Percentiles rank a stretch among this genome's conserved stretches.
Evolutionary conservation across 2,329 filamentous ascomycete species (phyloP).

Genomic region (Apiospora kogelbergensis): DNA sequence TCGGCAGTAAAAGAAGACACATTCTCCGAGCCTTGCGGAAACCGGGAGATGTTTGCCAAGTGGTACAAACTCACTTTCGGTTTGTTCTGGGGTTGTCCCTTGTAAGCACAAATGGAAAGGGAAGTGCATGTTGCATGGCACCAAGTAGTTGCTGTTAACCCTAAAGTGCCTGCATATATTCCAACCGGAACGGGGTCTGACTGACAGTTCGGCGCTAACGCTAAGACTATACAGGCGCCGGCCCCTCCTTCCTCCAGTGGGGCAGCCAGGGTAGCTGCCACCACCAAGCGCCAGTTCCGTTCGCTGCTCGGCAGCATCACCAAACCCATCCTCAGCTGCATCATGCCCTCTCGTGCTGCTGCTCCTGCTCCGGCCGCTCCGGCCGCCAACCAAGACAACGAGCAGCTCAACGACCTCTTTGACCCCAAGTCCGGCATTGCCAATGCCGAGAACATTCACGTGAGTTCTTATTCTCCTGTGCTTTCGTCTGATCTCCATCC

Average conservation of each 20-base stretch:
- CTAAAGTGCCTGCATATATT: background rate
- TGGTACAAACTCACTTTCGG: background rate
- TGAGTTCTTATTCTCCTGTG: background rate
- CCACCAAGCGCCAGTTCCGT: background rate
- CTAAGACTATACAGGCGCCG: background rate
- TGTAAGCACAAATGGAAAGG: background rate
- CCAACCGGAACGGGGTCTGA: background rate
- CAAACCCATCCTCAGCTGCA: background rate
- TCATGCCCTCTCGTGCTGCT: background rate
- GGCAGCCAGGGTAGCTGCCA: background rate
- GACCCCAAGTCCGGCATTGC: background rate
- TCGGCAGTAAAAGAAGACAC: background rate
- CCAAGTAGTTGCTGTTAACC: background rate
- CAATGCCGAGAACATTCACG: background rate
- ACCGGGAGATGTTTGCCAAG: background rate
- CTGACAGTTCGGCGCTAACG: background rate
- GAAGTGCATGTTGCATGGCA: background rate
- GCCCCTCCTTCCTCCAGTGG: background rate
- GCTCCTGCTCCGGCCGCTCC: background rate
- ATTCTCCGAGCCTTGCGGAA: background rate
- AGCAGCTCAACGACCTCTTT: background rate
- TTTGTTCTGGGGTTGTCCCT: background rate
- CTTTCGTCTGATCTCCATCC: background rate
- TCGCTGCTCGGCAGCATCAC: background rate
- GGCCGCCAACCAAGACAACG: background rate